Conservation (phyloP, 768 basidiomycete genomes). For the Boletus pseudo-olivaceus region DNA sequence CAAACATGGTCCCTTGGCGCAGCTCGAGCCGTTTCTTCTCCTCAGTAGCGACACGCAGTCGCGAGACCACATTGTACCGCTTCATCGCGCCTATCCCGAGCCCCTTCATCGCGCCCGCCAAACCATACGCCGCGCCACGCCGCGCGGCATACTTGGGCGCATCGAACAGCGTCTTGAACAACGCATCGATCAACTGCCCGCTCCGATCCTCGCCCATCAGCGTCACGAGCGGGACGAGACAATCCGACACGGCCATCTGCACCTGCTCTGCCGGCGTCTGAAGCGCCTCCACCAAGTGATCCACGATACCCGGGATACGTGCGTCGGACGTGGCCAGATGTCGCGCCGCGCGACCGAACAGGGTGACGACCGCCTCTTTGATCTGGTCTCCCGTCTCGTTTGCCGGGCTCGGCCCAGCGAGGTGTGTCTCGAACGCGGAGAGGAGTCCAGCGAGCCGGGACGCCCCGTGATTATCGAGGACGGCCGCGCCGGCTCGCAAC, state of each 20-base stretch:
- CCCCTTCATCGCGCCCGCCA: conserved; percentile 92
- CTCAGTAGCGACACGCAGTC: conserved; percentile 71
- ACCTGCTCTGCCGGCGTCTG: conserved; percentile 96
- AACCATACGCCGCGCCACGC: conserved; percentile 96
- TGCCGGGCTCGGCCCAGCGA: conserved; percentile 49
- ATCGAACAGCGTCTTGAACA: conserved; percentile 74
- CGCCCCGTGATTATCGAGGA: conserved; percentile 83
- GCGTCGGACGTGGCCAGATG: conserved; percentile 77
- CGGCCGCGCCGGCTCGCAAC: conserved; percentile 76
- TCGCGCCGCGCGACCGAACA: conserved; percentile 88
- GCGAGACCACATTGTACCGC: conserved; percentile 72
- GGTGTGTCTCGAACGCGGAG: conserved; percentile 73
- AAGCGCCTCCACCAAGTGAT: conserved; percentile 82
- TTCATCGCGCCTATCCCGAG: conserved; percentile 83
- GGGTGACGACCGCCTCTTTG: conserved; percentile 92
- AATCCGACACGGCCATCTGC: conserved; percentile 94
- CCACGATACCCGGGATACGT: conserved; percentile 78
- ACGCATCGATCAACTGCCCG: conserved; percentile 62
- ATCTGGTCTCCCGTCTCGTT: conserved; percentile 81
- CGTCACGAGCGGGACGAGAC: conserved; percentile 81
- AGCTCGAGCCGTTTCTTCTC: conserved; percentile 88
- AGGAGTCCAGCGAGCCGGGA: conserved; percentile 71
- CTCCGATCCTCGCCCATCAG: conserved; percentile 48
- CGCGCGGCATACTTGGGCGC: conserved; percentile 86
- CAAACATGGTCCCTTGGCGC: conserved; percentile 92